Evolutionary conservation across 192 early-diverging fungal genomes (phyloP).

Genomic region (Coemansia sp.): DNA sequence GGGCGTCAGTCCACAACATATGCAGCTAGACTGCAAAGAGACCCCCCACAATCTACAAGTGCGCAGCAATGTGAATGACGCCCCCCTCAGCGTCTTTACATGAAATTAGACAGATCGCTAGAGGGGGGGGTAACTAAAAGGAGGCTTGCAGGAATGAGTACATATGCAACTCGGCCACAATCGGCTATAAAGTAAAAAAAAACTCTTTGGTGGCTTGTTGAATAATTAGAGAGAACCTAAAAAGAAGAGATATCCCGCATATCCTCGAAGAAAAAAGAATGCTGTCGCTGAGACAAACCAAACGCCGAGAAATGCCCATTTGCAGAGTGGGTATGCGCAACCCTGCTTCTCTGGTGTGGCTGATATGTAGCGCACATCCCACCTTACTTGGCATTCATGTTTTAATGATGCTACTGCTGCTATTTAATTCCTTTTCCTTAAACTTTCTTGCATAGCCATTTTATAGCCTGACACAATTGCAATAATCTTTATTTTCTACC

Average conservation of each 20-base stretch:
- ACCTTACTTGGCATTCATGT: neutral
- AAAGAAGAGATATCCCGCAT: neutral
- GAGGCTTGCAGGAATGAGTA: neutral
- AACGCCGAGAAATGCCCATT: neutral
- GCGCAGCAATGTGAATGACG: too few species aligned
- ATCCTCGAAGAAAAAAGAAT: neutral
- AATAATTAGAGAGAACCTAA: neutral
- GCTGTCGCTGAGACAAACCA: too few species aligned
- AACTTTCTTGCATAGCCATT: neutral
- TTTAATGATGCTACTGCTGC: neutral
- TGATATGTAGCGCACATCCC: neutral
- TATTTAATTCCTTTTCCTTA: slow-evolving; percentile 1
- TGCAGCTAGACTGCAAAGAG: too few species aligned
- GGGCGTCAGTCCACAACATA: too few species aligned
- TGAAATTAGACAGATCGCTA: too few species aligned
- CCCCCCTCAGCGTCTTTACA: too few species aligned
- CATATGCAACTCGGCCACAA: slow-evolving; percentile 5
- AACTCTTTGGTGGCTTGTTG: neutral
- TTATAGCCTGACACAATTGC: slow-evolving; percentile 1
- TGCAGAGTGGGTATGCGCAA: neutral
- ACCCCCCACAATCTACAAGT: too few species aligned
- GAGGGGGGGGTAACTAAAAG: too few species aligned
- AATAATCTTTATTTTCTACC: neutral
- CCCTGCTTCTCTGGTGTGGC: neutral
- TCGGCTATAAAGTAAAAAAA: neutral